Evolutionary conservation across 768 basidiomycete genomes (phyloP).

Genomic region (Tylopilus subfusipes): DNA sequence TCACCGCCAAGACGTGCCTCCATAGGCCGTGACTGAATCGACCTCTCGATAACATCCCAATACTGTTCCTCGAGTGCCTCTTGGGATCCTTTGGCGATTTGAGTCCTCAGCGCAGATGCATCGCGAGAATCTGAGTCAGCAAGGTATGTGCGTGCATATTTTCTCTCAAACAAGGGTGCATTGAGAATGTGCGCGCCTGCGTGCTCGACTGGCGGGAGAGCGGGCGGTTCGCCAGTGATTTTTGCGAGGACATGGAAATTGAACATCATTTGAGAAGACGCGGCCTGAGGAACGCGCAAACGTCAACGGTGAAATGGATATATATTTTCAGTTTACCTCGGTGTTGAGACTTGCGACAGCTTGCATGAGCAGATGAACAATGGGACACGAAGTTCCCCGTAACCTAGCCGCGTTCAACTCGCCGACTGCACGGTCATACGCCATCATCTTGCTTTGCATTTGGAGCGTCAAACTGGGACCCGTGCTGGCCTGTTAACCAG

Average conservation of each 20-base stretch:
- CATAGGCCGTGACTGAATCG: constrained; percentile 73
- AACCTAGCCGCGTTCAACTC: constrained; percentile 74
- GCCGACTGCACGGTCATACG: constrained; percentile 79
- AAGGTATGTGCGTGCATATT: constrained; percentile 77
- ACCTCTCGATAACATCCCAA: constrained; percentile 77
- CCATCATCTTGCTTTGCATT: constrained; percentile 95
- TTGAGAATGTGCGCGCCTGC: constrained; percentile 81
- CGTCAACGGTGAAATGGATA: neutral
- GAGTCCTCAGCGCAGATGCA: constrained; percentile 58
- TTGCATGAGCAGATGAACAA: constrained; percentile 68
- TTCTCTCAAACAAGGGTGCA: constrained; percentile 74
- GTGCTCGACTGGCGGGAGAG: constrained; percentile 72
- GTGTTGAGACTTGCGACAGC: constrained; percentile 58
- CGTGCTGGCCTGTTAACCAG: constrained; percentile 35
- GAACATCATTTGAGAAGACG: constrained; percentile 59
- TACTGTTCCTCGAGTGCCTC: constrained; percentile 89
- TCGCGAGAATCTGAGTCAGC: constrained; percentile 61
- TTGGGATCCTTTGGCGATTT: constrained; percentile 74
- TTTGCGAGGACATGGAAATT: constrained; percentile 71
- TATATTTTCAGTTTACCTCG: constrained; percentile 40
- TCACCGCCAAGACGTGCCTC: constrained; percentile 90
- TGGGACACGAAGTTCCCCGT: constrained; percentile 69
- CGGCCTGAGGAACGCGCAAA: constrained; percentile 34
- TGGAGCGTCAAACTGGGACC: constrained; percentile 63
- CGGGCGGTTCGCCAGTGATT: constrained; percentile 74